Percentiles rank a stretch among this genome's conserved stretches.
Conservation (phyloP, 2,329 filamentous ascomycete genomes). For the Diaporthe citriasiana region DNA sequence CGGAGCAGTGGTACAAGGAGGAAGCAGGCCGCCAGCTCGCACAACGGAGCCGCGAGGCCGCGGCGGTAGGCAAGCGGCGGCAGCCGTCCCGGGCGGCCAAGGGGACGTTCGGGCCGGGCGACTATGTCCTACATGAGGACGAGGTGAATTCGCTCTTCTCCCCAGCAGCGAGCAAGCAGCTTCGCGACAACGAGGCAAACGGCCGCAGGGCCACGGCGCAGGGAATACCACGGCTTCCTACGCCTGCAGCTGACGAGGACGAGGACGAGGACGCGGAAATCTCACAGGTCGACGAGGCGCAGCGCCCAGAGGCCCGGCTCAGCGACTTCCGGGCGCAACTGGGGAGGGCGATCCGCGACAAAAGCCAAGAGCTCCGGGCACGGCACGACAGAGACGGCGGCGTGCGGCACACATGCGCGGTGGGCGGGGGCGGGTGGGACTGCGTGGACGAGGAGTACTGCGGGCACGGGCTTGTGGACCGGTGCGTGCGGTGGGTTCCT, state of each 20-base stretch:
- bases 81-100: constrained; percentile 33
- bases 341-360: background rate
- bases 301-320: background rate
- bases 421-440: constrained; percentile 2
- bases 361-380: constrained; percentile 2
- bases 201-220: background rate
- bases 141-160: constrained; percentile 7
- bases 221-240: background rate
- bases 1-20: constrained; percentile 32
- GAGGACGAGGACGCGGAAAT: no score
- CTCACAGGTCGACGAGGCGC: background rate
- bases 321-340: constrained; percentile 8
- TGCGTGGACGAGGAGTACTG: constrained; percentile 36
- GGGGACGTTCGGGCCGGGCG: background rate
- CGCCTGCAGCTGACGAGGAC: background rate
- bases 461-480: constrained; percentile 35
- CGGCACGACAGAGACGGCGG: background rate
- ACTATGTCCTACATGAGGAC: background rate
- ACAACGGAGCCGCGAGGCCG: background rate
- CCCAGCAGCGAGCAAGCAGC: background rate
- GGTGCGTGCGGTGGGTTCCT: constrained; percentile 27
- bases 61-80: constrained; percentile 4
- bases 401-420: constrained; percentile 32
- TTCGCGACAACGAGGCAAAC: background rate
- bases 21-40: constrained; percentile 19